Evolutionary conservation across 768 basidiomycete species (phyloP).

Genomic region (Lactifluus subvellereus): DNA sequence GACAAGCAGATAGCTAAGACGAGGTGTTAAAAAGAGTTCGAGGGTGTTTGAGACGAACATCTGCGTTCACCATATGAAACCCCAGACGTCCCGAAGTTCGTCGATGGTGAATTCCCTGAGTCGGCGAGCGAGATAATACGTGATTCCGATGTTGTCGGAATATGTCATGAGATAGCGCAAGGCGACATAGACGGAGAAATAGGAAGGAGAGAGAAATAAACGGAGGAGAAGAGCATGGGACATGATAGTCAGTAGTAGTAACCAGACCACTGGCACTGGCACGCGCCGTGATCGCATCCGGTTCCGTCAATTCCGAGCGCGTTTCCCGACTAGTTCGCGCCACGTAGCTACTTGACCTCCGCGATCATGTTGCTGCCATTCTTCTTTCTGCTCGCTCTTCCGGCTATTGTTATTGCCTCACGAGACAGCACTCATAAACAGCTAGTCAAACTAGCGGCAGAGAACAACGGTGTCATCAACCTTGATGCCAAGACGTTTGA

Average conservation of each 20-base stretch:
- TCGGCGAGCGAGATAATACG: constrained; percentile 79
- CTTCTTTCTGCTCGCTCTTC: constrained; percentile 34
- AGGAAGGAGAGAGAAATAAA: constrained; percentile 86
- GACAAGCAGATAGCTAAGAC: constrained; percentile 80
- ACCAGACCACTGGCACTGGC: background rate
- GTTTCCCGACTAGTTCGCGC: background rate
- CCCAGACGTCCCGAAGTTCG: constrained; percentile 82
- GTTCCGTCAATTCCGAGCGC: background rate
- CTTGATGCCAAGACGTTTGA: constrained; percentile 75
- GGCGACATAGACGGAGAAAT: constrained; percentile 92
- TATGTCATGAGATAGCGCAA: constrained; percentile 80
- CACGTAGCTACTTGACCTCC: constrained; percentile 14
- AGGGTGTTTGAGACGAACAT: constrained; percentile 18
- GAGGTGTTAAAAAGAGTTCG: constrained; percentile 32
- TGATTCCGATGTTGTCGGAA: constrained; percentile 85
- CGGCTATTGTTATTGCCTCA: constrained; percentile 30
- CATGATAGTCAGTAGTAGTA: constrained; percentile 21
- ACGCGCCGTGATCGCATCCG: background rate
- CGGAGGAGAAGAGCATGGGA: constrained; percentile 86
- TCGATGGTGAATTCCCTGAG: constrained; percentile 59
- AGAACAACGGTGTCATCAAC: constrained; percentile 73
- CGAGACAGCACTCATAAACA: constrained; percentile 40
- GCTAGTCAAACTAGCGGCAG: constrained; percentile 61
- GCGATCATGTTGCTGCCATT: constrained; percentile 26
- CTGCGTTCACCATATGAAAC: constrained; percentile 67